Percentiles rank a stretch among this genome's conserved stretches.
Conservation (phyloP, 1,284 basidiomycete species). For the Tilletia caries region DNA sequence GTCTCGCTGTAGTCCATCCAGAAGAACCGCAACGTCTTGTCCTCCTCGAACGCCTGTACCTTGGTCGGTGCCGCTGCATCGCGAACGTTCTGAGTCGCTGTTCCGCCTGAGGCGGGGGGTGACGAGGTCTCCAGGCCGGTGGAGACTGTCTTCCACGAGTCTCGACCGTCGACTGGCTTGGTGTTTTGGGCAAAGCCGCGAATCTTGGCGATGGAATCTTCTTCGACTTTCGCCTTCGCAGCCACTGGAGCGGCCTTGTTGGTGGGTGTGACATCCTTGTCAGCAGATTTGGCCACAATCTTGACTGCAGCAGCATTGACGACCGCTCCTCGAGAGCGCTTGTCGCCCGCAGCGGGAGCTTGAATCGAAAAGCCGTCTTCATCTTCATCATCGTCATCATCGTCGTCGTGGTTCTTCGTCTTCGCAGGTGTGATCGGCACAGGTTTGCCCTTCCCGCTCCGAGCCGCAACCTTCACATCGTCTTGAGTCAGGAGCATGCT, state of each 20-base stretch:
- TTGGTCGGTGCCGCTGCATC: conserved; percentile 22
- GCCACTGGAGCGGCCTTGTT: background rate
- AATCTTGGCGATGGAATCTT: conserved; percentile 3
- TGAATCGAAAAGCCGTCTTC: conserved; percentile 30
- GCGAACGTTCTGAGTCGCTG: background rate
- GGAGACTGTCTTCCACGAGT: conserved; percentile 8
- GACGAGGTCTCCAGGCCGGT: background rate
- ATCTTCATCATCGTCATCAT: conserved; percentile 30
- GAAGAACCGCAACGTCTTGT: conserved; percentile 48
- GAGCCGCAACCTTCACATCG: conserved; percentile 33
- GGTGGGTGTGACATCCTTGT: no score
- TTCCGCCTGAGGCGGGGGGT: background rate
- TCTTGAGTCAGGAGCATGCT: conserved; percentile 23
- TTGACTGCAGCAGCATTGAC: conserved; percentile 18
- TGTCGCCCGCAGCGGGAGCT: background rate
- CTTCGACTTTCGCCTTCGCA: conserved; percentile 1
- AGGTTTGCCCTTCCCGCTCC: conserved; percentile 2
- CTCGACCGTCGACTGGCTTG: background rate
- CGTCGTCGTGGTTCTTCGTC: conserved; percentile 13
- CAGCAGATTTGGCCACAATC: background rate
- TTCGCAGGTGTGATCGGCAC: background rate
- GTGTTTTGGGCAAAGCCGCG: background rate
- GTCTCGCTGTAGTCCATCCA: conserved; percentile 50
- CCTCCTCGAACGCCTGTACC: conserved; percentile 36
- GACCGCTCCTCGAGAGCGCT: background rate